Evolutionary conservation across 192 early-diverging fungal genomes (phyloP), one percentile per base, ranked within the genome.

Genomic region (Umbelopsis sp.): DNA sequence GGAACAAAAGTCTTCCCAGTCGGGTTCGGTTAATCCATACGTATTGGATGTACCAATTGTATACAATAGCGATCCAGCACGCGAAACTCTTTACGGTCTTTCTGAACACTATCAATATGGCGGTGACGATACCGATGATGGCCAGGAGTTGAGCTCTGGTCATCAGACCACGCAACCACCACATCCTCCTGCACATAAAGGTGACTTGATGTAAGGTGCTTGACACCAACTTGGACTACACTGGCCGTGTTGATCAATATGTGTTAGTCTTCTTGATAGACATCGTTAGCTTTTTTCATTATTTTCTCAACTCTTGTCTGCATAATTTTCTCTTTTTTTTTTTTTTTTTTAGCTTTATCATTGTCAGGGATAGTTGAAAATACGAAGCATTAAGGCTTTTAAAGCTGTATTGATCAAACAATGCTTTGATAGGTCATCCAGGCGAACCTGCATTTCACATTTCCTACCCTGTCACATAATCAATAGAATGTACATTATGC

Each of bases 401-500:
- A n/a, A 34, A 29, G 56, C 26, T 62, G 56, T 29, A 62, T 26
- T 62, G 56, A 34, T 62, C 31, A 20, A 62, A 29, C 56, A 34
- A 62, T 62, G 56, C 56, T 62, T 62, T 34, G 26, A 34, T 31
- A 32, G 17, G 26, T 34, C 31, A 34, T 34, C 31, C 34, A 62
- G 56, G 56, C 31, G 17, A 62, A 29, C 29, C 26, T 34, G 31
- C 31, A 29, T 32, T 29, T 34, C 31, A 14, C 20, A 24, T 62
- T 36, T 62, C 34, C 31, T 34, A 31, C 31, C n/a, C 31, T 29
- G 56, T 62, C 56, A 29, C 34, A 49, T 49, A 49, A 12, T 32
- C 56, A 62, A 62, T 62, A 62, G 56, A 62, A 62, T 62, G 56
- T 62, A 62, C 56, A 62, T 62, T 62, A 62, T 62, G 26, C 56